Evolutionary conservation across 257 asterid genomes (phyloP).

Genomic region (Ajuga chamaepitys): DNA sequence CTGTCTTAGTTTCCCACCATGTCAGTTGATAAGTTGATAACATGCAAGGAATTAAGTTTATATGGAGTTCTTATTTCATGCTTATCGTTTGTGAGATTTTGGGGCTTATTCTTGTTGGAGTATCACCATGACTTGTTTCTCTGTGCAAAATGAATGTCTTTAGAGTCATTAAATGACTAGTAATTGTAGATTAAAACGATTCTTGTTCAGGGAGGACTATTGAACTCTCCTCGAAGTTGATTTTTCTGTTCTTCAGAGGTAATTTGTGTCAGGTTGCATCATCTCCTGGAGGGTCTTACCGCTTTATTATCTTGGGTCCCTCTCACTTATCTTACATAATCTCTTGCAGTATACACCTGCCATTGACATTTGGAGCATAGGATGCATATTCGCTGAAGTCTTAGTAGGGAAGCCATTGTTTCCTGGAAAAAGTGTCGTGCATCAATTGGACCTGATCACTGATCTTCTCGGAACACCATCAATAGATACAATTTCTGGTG

Average conservation of each 20-base stretch:
- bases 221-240: constrained; percentile 92
- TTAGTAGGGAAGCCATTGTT: constrained; percentile 82
- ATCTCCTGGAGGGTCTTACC: constrained; percentile 25
- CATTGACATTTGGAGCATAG: constrained; percentile 88
- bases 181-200: constrained; percentile 69
- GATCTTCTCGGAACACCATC: constrained; percentile 90
- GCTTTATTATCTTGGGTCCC: background rate
- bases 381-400: constrained; percentile 89
- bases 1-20: background rate
- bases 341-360: constrained; percentile 88
- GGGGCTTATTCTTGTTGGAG: constrained; percentile 6
- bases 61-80: background rate
- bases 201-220: constrained; percentile 90
- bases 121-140: constrained; percentile 1
- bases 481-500: constrained; percentile 69
- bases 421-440: constrained; percentile 91
- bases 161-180: constrained; percentile 35
- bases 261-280: constrained; percentile 51
- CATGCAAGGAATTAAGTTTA: background rate
- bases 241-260: constrained; percentile 66
- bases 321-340: constrained; percentile 17
- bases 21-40: background rate
- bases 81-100: background rate
- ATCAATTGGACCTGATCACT: constrained; percentile 86
- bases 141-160: constrained; percentile 19